phyloP scores from a whole-genome alignment of 1,139 yeast genomes.

The Hyphopichia burtonii region DNA sequence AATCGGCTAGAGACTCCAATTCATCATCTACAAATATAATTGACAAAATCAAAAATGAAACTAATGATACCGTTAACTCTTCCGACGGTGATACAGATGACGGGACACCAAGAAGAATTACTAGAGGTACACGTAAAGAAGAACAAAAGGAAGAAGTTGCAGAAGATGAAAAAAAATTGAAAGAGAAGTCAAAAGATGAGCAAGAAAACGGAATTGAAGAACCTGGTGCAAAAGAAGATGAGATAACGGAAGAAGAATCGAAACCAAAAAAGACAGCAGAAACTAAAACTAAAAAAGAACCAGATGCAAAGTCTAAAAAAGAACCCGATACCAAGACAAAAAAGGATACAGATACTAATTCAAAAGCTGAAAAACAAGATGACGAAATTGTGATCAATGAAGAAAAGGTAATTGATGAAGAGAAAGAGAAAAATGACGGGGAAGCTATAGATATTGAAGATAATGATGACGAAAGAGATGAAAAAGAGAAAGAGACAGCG shows the following conservation, averaged over 20 bases:
- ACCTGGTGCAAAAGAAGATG: neutral
- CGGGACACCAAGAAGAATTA: constrained; percentile 9
- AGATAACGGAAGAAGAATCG: neutral
- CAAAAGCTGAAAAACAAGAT: constrained; percentile 3
- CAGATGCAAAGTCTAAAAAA: neutral
- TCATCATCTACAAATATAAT: neutral
- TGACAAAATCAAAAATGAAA: neutral
- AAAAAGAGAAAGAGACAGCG: neutral
- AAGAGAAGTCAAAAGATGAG: too few relatives aligned
- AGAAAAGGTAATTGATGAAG: neutral
- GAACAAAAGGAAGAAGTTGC: constrained; percentile 2
- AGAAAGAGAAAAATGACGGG: neutral
- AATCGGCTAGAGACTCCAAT: neutral
- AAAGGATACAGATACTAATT: neutral
- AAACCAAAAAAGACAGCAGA: neutral
- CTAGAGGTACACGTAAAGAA: constrained; percentile 9
- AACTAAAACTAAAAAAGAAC: neutral
- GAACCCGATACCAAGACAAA: neutral
- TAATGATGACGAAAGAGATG: neutral
- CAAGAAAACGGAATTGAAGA: too few relatives aligned
- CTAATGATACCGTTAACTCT: neutral
- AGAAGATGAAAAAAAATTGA: too few relatives aligned
- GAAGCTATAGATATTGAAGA: neutral
- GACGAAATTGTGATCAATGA: neutral
- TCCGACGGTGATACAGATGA: neutral